phyloP scores from a whole-genome alignment of 2,329 filamentous ascomycete species.

The Curvularia lunata region DNA sequence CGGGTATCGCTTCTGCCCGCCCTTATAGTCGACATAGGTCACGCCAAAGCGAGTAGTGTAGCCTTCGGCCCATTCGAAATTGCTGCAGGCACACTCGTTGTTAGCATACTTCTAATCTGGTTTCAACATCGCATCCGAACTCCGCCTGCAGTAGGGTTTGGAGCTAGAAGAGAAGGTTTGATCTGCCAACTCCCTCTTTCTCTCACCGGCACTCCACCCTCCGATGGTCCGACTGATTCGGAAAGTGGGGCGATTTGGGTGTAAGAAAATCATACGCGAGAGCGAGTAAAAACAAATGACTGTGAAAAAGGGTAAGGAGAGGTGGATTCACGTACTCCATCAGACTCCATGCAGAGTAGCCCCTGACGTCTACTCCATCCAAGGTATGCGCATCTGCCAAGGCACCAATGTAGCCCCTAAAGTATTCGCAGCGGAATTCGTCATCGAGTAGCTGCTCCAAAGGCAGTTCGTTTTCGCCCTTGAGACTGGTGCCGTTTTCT shows the following conservation, averaged over 20 bases:
- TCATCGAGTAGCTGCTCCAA: conserved; percentile 76
- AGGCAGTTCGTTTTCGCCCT: conserved; percentile 79
- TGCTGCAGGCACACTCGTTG: conserved; percentile 54
- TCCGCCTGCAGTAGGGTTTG: conserved; percentile 13
- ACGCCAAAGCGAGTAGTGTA: conserved; percentile 87
- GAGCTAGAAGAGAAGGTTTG: conserved; percentile 15
- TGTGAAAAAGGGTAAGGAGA: conserved; percentile 19
- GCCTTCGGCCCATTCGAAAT: conserved; percentile 92
- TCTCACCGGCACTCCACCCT: no score
- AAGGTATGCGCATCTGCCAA: conserved; percentile 73
- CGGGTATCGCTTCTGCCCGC: conserved; percentile 77
- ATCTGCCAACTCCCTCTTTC: conserved; percentile 3
- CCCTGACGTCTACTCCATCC: conserved; percentile 79
- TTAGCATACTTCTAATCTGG: conserved; percentile 8
- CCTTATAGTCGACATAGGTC: conserved; percentile 80
- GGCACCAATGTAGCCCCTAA: conserved; percentile 75
- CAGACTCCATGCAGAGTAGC: conserved; percentile 86
- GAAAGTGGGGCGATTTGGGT: neutral
- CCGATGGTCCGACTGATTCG: neutral
- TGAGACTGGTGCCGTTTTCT: conserved; percentile 85
- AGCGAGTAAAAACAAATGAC: neutral
- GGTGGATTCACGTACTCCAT: conserved; percentile 67
- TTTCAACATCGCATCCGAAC: neutral
- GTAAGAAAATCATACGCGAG: neutral
- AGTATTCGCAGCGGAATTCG: conserved; percentile 82